A percentile compares a stretch with the other conserved stretches of the same genome.
Evolutionary conservation across 805 yeast genomes (phyloP).

Genomic region (Lachancea quebecensis): DNA sequence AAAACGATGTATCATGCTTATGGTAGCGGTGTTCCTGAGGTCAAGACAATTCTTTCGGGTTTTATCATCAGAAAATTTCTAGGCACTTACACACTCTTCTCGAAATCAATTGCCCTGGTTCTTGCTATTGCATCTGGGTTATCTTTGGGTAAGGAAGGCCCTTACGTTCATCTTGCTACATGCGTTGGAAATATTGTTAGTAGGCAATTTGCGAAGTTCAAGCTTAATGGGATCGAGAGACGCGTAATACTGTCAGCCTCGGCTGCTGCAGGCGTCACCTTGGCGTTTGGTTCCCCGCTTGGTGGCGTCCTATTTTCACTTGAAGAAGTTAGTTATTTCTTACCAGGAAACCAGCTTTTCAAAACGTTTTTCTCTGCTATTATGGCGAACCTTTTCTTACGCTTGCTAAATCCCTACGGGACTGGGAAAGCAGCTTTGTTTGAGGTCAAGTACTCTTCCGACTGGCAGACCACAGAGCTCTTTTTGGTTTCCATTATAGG

Average conservation of each 20-base stretch:
- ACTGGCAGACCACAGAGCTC: slow-evolving; percentile 47
- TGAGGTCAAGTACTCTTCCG: slow-evolving; percentile 43
- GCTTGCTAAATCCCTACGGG: slow-evolving; percentile 50
- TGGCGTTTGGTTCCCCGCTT: slow-evolving; percentile 54
- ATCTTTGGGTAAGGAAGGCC: slow-evolving; percentile 55
- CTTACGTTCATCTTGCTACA: slow-evolving; percentile 53
- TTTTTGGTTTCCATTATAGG: slow-evolving; percentile 42
- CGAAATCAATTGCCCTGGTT: slow-evolving; percentile 42
- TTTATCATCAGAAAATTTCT: slow-evolving; percentile 47
- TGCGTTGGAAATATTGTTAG: slow-evolving; percentile 51
- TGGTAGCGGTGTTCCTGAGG: slow-evolving; percentile 59
- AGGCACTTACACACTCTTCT: slow-evolving; percentile 44
- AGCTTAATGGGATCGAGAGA: slow-evolving; percentile 42
- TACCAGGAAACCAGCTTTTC: slow-evolving; percentile 48
- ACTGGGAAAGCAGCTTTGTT: slow-evolving; percentile 53
- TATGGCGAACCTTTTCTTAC: slow-evolving; percentile 43
- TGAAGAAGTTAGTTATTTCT: slow-evolving; percentile 50
- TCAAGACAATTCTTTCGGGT: slow-evolving; percentile 52
- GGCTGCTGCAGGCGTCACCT: slow-evolving; percentile 53
- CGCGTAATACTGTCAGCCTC: slow-evolving; percentile 51
- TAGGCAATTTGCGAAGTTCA: slow-evolving; percentile 40
- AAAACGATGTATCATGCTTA: slow-evolving; percentile 42
- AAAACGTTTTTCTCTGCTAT: slow-evolving; percentile 52
- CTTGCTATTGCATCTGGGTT: slow-evolving; percentile 53
- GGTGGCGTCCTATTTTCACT: slow-evolving; percentile 53